Conservation (phyloP, 2,329 filamentous ascomycete species). For the Colletotrichum kahawae region DNA sequence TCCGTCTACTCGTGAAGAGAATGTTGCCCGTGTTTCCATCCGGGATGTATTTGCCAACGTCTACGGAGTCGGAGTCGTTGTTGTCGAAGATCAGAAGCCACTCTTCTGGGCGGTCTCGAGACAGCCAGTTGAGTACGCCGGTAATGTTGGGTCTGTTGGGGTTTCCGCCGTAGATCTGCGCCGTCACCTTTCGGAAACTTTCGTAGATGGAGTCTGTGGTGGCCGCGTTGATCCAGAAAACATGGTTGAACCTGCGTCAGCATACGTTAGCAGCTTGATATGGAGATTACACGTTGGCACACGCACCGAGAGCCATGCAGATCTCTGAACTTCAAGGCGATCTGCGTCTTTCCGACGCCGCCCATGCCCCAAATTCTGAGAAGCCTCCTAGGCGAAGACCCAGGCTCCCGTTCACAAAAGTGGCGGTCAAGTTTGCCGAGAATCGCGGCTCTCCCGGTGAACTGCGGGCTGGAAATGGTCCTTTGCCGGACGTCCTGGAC, state of each 20-base stretch:
- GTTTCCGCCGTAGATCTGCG: not conserved
- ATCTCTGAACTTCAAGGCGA: conserved; percentile 31
- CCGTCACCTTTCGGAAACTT: conserved; percentile 26
- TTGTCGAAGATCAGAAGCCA: conserved; percentile 39
- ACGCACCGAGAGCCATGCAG: conserved; percentile 21
- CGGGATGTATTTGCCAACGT: conserved; percentile 24
- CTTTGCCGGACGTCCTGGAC: not conserved
- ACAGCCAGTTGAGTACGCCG: conserved; percentile 24
- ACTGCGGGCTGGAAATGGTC: not conserved
- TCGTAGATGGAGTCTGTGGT: conserved; percentile 23
- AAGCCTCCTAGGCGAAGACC: conserved; percentile 14
- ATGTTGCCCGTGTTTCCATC: conserved; percentile 27
- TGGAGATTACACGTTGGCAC: not conserved
- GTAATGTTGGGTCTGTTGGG: not conserved
- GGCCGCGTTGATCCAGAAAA: conserved; percentile 35
- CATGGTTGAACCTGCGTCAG: conserved; percentile 27
- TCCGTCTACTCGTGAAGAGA: conserved; percentile 30
- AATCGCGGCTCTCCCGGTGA: conserved; percentile 30
- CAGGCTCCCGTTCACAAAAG: conserved; percentile 11
- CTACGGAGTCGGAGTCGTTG: conserved; percentile 15
- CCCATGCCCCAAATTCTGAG: conserved; percentile 32
- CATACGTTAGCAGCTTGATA: not conserved
- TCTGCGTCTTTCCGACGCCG: conserved; percentile 36
- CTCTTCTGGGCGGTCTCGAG: conserved; percentile 14
- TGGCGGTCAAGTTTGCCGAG: conserved; percentile 23